Evolutionary conservation across 768 basidiomycete species (phyloP).

Genomic region (Amanita exitialis): DNA sequence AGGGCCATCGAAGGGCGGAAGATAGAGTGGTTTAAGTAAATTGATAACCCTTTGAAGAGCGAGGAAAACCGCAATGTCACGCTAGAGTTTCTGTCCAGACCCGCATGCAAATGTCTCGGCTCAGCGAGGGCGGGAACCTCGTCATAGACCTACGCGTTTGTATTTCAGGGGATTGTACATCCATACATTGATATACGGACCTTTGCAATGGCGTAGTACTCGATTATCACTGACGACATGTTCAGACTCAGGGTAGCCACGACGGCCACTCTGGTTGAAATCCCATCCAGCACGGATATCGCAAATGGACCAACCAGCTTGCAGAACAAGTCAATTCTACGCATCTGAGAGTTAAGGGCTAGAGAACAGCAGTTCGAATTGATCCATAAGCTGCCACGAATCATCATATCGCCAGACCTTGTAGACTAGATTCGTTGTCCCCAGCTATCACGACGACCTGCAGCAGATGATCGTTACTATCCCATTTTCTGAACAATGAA

Average conservation of each 20-base stretch:
- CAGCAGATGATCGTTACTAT: background rate
- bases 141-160: constrained; percentile 2
- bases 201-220: constrained; percentile 17
- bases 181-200: constrained; percentile 7
- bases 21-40: constrained; percentile 13
- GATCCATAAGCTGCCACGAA: background rate
- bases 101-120: background rate
- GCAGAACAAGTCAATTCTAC: constrained; percentile 20
- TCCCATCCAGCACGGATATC: constrained; percentile 16
- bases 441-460: constrained; percentile 7
- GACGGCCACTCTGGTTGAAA: constrained; percentile 14
- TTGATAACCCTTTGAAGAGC: constrained; percentile 4
- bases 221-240: constrained; percentile 12
- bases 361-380: background rate
- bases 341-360: constrained; percentile 20
- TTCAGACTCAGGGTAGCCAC: constrained; percentile 12
- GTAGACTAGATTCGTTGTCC: background rate
- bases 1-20: constrained; percentile 16
- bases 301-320: constrained; percentile 16
- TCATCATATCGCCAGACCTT: constrained; percentile 1
- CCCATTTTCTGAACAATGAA: background rate
- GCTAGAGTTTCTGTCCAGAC: background rate
- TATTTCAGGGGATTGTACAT: too few species aligned
- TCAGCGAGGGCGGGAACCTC: constrained; percentile 6
- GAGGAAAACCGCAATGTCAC: background rate